phyloP scores from a whole-genome alignment of 2,329 filamentous ascomycete species.

The Clonostachys byssicola region DNA sequence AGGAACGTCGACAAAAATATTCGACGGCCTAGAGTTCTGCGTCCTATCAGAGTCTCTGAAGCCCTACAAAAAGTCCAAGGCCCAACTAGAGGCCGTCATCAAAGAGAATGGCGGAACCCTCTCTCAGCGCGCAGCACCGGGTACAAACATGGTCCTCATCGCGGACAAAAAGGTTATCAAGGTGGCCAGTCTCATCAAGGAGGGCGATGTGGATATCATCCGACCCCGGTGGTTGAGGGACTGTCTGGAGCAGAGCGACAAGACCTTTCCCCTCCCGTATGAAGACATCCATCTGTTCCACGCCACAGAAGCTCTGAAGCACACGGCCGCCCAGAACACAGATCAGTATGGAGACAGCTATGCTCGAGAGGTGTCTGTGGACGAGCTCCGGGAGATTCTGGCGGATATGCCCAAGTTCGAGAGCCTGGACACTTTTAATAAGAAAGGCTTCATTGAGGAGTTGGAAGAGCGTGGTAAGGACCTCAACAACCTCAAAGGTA shows the following conservation, averaged over 20 bases:
- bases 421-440: slow-evolving; percentile 32
- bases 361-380: slow-evolving; percentile 59
- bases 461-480: slow-evolving; percentile 53
- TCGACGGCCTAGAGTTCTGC: slow-evolving; percentile 75
- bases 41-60: slow-evolving; percentile 72
- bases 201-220: slow-evolving; percentile 66
- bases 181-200: slow-evolving; percentile 77
- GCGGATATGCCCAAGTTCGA: slow-evolving; percentile 45
- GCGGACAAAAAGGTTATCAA: slow-evolving; percentile 79
- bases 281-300: slow-evolving; percentile 68
- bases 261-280: slow-evolving; percentile 59
- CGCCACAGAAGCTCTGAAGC: slow-evolving; percentile 50
- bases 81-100: slow-evolving; percentile 74
- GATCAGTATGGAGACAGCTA: slow-evolving; percentile 85
- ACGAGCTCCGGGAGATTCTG: slow-evolving; percentile 56
- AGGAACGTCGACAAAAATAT: slow-evolving; percentile 51
- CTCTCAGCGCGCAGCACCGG: slow-evolving; percentile 66
- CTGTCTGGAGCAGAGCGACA: slow-evolving; percentile 59
- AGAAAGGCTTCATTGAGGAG: slow-evolving; percentile 42
- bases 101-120: slow-evolving; percentile 80
- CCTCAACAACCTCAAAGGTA: slow-evolving; percentile 42
- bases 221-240: slow-evolving; percentile 80
- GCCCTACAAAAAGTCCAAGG: slow-evolving; percentile 71
- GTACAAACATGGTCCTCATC: slow-evolving; percentile 63
- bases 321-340: slow-evolving; percentile 54